Evolutionary conservation across 768 basidiomycete species (phyloP).

Genomic region (Agrocybe praecox): DNA sequence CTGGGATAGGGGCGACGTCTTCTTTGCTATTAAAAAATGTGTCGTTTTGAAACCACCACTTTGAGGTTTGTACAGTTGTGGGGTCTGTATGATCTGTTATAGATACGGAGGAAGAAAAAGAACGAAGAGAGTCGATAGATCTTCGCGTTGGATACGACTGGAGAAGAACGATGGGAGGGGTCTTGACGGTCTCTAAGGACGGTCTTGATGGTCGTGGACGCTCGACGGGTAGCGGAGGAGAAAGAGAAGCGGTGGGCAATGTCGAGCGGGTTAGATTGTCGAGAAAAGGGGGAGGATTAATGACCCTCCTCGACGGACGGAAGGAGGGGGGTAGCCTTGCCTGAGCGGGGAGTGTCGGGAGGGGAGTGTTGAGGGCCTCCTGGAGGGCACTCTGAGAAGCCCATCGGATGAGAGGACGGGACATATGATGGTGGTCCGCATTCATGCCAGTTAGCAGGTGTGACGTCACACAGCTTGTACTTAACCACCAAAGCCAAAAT

Average conservation of each 20-base stretch:
- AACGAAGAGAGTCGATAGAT: constrained; percentile 63
- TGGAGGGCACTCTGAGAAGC: constrained; percentile 29
- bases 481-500: too few relatives aligned
- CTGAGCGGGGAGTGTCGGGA: constrained; percentile 46
- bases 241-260: constrained; percentile 63
- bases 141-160: constrained; percentile 45
- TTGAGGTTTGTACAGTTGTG: too few relatives aligned
- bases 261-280: constrained; percentile 60
- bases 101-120: constrained; percentile 29
- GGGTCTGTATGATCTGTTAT: constrained; percentile 9
- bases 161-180: constrained; percentile 35
- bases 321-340: constrained; percentile 43
- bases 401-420: constrained; percentile 47
- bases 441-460: constrained; percentile 15
- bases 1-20: constrained; percentile 52
- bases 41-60: constrained; percentile 59
- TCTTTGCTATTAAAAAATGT: constrained; percentile 56
- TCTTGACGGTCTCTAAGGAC: constrained; percentile 18
- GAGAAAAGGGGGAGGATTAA: constrained; percentile 53
- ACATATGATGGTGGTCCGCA: constrained; percentile 13
- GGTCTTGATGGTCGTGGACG: constrained; percentile 2
- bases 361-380: constrained; percentile 31
- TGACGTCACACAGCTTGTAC: constrained; percentile 43
- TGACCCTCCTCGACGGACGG: constrained; percentile 29
- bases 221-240: constrained; percentile 34